A percentile compares a stretch with the other conserved stretches of the same genome.
These are phyloP conservation scores for Eremothecium cymbalariae DNA, from an alignment of 1,139 yeast genomes.

Conservation along the genomic window DNA sequence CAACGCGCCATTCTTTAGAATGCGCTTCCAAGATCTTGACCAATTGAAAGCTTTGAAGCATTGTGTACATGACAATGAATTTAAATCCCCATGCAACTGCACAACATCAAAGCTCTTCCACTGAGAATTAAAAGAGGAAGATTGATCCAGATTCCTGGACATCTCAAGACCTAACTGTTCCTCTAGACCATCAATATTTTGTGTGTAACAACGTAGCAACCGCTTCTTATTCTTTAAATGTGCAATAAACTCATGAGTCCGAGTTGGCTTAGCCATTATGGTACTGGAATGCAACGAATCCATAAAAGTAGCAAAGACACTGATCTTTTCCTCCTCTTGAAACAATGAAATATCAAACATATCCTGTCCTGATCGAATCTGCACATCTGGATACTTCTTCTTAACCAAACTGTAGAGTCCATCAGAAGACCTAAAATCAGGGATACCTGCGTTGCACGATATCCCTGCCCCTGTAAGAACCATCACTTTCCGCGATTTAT, in stretches of 20 bases:
- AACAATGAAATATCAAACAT: constrained; percentile 80
- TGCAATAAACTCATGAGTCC: constrained; percentile 71
- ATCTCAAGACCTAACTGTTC: constrained; percentile 30
- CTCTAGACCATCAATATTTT: constrained; percentile 49
- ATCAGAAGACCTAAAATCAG: constrained; percentile 79
- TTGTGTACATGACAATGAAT: constrained; percentile 60
- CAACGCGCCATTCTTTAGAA: constrained; percentile 35
- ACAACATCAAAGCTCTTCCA: constrained; percentile 71
- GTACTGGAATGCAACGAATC: constrained; percentile 53
- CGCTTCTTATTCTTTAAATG: constrained; percentile 56
- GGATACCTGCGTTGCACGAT: constrained; percentile 93
- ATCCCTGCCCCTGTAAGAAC: constrained; percentile 90
- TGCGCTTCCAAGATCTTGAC: constrained; percentile 44
- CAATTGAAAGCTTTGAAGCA: constrained; percentile 58
- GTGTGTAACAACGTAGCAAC: constrained; percentile 75
- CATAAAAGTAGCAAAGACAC: constrained; percentile 57
- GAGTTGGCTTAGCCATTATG: constrained; percentile 64
- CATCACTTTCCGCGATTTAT: constrained; percentile 40
- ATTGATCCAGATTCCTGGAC: constrained; percentile 14
- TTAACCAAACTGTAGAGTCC: constrained; percentile 77
- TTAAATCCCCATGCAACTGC: constrained; percentile 85
- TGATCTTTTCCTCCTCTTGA: constrained; percentile 50
- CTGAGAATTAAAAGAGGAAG: constrained; percentile 16
- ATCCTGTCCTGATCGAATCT: constrained; percentile 69
- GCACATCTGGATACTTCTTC: constrained; percentile 49